Evolutionary conservation across 768 basidiomycete genomes (phyloP).

Genomic region (Amanita rimosa): DNA sequence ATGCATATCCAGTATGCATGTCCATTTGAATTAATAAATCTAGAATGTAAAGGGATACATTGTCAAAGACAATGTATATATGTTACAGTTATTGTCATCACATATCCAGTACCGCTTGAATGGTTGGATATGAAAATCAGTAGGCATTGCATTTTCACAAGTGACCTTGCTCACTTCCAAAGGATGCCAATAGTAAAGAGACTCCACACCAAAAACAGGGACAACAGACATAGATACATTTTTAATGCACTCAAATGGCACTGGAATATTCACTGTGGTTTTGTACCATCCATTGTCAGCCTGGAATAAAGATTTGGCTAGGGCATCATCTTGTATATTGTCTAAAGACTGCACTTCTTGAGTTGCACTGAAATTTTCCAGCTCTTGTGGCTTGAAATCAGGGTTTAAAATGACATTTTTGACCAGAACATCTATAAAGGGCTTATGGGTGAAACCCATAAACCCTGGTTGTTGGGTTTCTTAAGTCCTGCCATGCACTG

Average conservation of each 20-base stretch:
- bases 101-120: not conserved
- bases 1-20: no score
- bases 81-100: not conserved
- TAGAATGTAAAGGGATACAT: no score
- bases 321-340: not conserved
- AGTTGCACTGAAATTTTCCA: not conserved
- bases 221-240: constrained; percentile 12
- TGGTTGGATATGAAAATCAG: not conserved
- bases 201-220: constrained; percentile 13
- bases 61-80: no score
- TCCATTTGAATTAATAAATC: no score
- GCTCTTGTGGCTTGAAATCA: not conserved
- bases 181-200: constrained; percentile 16
- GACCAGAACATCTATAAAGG: no score
- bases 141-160: constrained; percentile 5
- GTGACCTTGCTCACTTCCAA: constrained; percentile 15
- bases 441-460: no score
- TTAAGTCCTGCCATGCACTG: no score
- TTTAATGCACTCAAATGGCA: constrained; percentile 10
- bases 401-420: not conserved
- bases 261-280: constrained; percentile 12
- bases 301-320: not conserved
- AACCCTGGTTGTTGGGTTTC: no score
- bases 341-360: not conserved
- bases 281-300: constrained; percentile 14